Base-by-base conservation (phyloP, 2,329 filamentous ascomycete species). In the Sporothrix brunneoviolacea region DNA sequence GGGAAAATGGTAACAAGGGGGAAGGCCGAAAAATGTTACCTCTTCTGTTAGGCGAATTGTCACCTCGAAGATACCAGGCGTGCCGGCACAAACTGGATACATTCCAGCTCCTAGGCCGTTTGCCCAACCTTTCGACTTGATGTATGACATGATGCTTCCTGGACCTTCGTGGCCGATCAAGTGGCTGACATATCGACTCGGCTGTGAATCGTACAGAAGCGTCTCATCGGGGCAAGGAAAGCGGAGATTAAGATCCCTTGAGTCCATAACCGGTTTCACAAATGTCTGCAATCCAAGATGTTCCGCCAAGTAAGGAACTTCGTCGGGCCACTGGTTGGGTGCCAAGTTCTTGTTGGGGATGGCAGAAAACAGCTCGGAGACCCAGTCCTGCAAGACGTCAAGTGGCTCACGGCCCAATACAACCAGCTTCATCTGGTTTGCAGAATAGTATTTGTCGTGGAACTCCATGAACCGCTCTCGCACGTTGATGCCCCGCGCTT, bases 401-500 rank as follows among this genome's bases (percentile, higher is more conserved):
- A 96, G 73, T 6, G 82, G 75, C 65, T 96, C 91, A 45, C 85
- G 79, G 1, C 91, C 91, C 19, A 96, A 69, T 4, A 95, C 82
- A 33, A 91, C 89, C 44, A 96, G 73, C 73, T 95, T 95, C 88
- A 95, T 95, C 35, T 83, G 79, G 63, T 96, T 96, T 52, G 91
- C 88, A 1, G 91, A 95, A 68, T 96, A 96, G 63, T 95, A 84
- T 61, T 83, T 86, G 55, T 83, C 80, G 65, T 96, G 88, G 62
- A 96, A 96, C 56, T 90, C 84, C 58, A 96, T 94, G 63, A 96
- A 96, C 66, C 91, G 90, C 58, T 89, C 84, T 43, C 91, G 80
- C 22, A 96, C 87, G 65, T 93, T 88, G 59, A 96, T 79, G 4
- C 89, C 89, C 43, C 82, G 74, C 39, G 82, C 79, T 63, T 93